A percentile compares a stretch with the other conserved stretches of the same genome.
These are phyloP conservation scores for Metschnikowia dekortorum DNA, from an alignment of 805 yeast genomes.

Conservation along the genomic window DNA sequence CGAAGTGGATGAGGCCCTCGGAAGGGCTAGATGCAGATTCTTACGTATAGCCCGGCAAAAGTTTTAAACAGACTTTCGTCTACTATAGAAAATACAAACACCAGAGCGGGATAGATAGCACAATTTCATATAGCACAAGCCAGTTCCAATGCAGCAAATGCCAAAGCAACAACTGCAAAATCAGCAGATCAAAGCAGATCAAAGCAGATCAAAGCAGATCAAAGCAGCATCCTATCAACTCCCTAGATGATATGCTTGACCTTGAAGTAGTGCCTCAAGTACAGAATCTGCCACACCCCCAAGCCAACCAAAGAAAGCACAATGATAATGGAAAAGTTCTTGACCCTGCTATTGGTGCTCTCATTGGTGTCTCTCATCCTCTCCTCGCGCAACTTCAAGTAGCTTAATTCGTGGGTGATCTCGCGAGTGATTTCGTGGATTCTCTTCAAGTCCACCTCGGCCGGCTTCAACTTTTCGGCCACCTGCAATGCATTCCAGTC, in stretches of 20 bases:
- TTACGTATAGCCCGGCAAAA: neutral
- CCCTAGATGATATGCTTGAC: constrained; percentile 67
- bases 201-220: too few relatives aligned
- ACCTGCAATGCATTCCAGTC: constrained; percentile 97
- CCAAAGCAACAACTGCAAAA: too few relatives aligned
- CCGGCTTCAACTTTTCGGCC: constrained; percentile 86
- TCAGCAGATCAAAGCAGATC: too few relatives aligned
- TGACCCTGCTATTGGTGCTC: constrained; percentile 89
- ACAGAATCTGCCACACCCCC: constrained; percentile 90
- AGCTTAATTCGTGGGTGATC: constrained; percentile 71
- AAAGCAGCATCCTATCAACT: too few relatives aligned
- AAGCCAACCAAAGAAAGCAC: constrained; percentile 66
- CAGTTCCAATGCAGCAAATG: too few relatives aligned
- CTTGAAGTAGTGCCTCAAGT: constrained; percentile 88
- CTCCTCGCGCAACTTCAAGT: constrained; percentile 83
- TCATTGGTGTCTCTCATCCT: constrained; percentile 95
- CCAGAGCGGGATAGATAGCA: too few relatives aligned
- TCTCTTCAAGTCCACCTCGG: constrained; percentile 84
- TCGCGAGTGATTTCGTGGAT: constrained; percentile 84
- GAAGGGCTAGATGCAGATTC: neutral
- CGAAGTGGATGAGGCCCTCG: neutral
- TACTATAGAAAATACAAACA: neutral
- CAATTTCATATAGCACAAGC: too few relatives aligned
- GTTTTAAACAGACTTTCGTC: neutral
- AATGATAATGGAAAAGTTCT: constrained; percentile 73